Evolutionary conservation across 345 rosid species (phyloP).

Genomic region (Populus euphratica): DNA sequence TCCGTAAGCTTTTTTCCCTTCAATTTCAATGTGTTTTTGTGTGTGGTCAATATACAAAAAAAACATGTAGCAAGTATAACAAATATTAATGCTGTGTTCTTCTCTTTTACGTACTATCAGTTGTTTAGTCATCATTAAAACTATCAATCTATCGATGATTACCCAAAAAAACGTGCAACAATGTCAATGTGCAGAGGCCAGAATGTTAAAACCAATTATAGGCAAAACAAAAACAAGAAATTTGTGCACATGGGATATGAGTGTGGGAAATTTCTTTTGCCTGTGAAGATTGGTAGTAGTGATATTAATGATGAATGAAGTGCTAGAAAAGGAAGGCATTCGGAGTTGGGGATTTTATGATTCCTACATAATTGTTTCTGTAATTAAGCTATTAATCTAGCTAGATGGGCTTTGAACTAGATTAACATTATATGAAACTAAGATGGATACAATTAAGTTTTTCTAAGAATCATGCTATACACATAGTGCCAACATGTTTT

Average conservation of each 20-base stretch:
- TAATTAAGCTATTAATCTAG: background rate
- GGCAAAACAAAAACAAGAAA: background rate
- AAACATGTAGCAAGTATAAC: no score
- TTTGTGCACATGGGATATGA: background rate
- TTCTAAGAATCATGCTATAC: background rate
- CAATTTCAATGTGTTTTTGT: background rate
- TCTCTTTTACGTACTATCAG: no score
- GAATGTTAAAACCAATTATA: background rate
- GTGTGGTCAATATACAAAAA: background rate
- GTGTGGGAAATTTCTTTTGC: background rate
- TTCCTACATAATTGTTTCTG: background rate
- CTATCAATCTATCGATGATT: no score
- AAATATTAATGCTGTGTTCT: no score
- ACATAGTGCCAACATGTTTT: background rate
- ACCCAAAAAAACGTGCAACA: no score
- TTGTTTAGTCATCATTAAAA: no score
- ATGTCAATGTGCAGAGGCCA: background rate
- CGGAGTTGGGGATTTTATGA: background rate
- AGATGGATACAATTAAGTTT: background rate
- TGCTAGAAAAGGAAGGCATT: background rate
- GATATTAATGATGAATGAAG: background rate
- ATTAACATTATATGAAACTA: background rate
- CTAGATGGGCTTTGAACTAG: background rate
- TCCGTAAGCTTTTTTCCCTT: background rate
- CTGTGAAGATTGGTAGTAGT: background rate